Evolutionary conservation across 805 yeast species (phyloP), one percentile per base, ranked within the genome.

Genomic region (Wickerhamomyces pijperi): DNA sequence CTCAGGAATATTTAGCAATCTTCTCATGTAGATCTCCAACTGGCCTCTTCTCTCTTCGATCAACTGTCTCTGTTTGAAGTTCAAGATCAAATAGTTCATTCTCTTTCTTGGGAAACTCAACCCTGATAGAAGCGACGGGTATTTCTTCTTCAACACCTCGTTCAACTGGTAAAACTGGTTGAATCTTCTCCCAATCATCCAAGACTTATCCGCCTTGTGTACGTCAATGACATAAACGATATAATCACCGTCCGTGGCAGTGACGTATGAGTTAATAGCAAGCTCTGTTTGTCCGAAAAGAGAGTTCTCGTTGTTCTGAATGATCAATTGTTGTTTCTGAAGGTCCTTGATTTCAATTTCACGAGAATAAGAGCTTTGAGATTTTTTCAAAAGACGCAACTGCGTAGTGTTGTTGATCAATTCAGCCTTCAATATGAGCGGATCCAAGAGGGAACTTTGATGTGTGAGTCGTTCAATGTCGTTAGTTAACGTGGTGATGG

Each of bases 111-210:
- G 68, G 36, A 66, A 63, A 12, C 34, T 87, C 79, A 58, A 74
- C 72, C 36, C 64, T 58, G 2, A 28, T 15, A 19, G 80, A 76
- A 35, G 59, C 63, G n/a, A n/a, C 0, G 76, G 69, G 47, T 76
- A 79, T 14, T 14, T 25, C 3, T 57, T 55, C 41, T 68, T 73
- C 47, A 88, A 59, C 44, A 82, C 76, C 43, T 74, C 75, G 52
- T 88, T 77, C 28, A 88, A 63, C 44, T 70, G 73, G 58, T 68
- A 77, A 56, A 88, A 88, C 53, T 90, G 96, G 48, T 83, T 83
- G 53, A 78, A 88, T 41, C 97, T 65, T 47, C 96, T 63, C 0
- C 95, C 90, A n/a, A 87, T 82, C 39, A 84, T 76, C 97, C 97
- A 90, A 0, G 85, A 82, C 0, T 88, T 85, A 2, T 73, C 64